Evolutionary conservation across 23 red algal genomes (phyloP).

Genomic region (Agarophyton chilense): DNA sequence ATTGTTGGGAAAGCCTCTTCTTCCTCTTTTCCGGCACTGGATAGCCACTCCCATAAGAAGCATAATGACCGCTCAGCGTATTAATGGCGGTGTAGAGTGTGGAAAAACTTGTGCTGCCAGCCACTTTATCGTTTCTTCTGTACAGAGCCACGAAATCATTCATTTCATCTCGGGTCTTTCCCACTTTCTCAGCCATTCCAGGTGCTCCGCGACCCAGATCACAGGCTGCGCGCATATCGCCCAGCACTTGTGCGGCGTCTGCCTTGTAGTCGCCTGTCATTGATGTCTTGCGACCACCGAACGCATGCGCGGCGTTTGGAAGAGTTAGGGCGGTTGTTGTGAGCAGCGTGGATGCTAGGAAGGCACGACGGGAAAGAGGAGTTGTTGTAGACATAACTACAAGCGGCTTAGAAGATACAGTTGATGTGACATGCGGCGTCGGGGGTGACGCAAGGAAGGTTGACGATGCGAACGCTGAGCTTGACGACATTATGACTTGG

Average conservation of each 20-base stretch:
- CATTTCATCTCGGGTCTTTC: conserved; percentile 88
- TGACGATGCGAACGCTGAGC: not conserved
- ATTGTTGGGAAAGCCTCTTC: conserved; percentile 92
- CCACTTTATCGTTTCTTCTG: conserved; percentile 88
- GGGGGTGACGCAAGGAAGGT: not conserved
- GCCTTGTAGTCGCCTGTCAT: conserved; percentile 70
- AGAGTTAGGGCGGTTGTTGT: not conserved
- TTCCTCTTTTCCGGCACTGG: conserved; percentile 98
- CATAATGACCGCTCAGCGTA: conserved; percentile 94
- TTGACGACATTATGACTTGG: no score
- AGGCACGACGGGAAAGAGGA: conserved; percentile 30
- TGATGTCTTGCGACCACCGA: conserved; percentile 3
- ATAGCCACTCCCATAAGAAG: conserved; percentile 83
- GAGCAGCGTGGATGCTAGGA: not conserved
- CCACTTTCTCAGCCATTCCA: conserved; percentile 88
- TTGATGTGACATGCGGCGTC: not conserved
- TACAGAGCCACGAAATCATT: conserved; percentile 99
- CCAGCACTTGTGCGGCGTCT: conserved; percentile 77
- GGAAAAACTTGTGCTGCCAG: conserved; percentile 78
- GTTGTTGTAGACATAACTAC: not conserved
- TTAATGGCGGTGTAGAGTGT: conserved; percentile 98
- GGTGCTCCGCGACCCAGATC: conserved; percentile 76
- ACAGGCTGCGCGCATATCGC: conserved; percentile 66
- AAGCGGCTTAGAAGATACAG: not conserved
- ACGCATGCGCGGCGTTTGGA: not conserved